A percentile compares a stretch with the other conserved stretches of the same genome.
Evolutionary conservation across 2,329 filamentous ascomycete genomes (phyloP).

Genomic region (Coleophoma eucalyptorum): DNA sequence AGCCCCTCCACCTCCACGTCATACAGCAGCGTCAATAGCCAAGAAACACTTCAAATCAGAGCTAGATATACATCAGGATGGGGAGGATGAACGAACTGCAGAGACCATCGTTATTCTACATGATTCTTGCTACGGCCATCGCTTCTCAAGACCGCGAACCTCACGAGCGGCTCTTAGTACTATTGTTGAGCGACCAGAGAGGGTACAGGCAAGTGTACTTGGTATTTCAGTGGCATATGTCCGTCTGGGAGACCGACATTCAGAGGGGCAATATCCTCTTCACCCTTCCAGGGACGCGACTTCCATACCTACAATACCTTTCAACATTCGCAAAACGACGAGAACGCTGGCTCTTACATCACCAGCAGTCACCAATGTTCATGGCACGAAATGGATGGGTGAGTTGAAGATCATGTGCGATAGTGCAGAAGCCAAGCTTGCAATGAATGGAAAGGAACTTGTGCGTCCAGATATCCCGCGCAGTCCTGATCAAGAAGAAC

Average conservation of each 20-base stretch:
- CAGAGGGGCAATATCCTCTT: slow-evolving; percentile 64
- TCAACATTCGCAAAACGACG: slow-evolving; percentile 78
- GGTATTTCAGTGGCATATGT: slow-evolving; percentile 88
- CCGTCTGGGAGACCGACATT: slow-evolving; percentile 77
- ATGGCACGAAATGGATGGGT: slow-evolving; percentile 90
- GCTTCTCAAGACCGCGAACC: slow-evolving; percentile 79
- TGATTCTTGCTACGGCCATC: slow-evolving; percentile 92
- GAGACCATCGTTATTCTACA: slow-evolving; percentile 83
- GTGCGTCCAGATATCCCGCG: slow-evolving; percentile 62
- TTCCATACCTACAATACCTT: slow-evolving; percentile 60
- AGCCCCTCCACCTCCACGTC: slow-evolving; percentile 26
- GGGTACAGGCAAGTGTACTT: slow-evolving; percentile 77
- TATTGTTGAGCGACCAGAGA: slow-evolving; percentile 91
- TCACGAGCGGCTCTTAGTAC: slow-evolving; percentile 66
- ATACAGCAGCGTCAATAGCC: slow-evolving; percentile 44
- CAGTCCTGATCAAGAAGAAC: slow-evolving; percentile 35
- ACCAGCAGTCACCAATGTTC: slow-evolving; percentile 81
- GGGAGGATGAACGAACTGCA: slow-evolving; percentile 27
- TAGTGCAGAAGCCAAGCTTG: slow-evolving; percentile 72
- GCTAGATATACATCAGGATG: slow-evolving; percentile 20
- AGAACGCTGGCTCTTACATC: slow-evolving; percentile 69
- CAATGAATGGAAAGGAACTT: slow-evolving; percentile 74
- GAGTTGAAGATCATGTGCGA: slow-evolving; percentile 85
- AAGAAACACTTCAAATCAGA: slow-evolving; percentile 26
- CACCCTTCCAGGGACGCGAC: slow-evolving; percentile 55